Base-by-base conservation (phyloP, 179 eudicot species). In the Amaranthus tricolor region DNA sequence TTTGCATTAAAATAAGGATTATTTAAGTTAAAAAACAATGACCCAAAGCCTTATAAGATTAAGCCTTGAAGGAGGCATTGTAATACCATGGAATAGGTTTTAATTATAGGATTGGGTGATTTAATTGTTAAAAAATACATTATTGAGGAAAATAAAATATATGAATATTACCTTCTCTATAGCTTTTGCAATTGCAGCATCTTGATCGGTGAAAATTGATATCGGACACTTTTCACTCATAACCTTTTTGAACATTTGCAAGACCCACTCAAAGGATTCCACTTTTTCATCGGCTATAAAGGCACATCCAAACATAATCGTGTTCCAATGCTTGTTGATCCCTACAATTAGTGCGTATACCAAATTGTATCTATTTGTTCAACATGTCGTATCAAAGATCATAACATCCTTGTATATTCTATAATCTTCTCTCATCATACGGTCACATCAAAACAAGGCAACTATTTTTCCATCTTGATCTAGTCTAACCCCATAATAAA, bases 401-500 rank as follows among this genome's bases (percentile, higher is more conserved):
- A 50, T 1, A 14, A 68, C 73, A 54, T 53, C 62, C 14, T 43
- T 44, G 53, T 21, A 70, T 7, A 55, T 5, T 15, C 31, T 2
- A 31, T 53, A 54, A 15, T 70, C 73, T 7, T 55, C 50, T 15
- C 12, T 53, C 73, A 70, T 70, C 73, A 70, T 40, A 5, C 20
- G 15, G 8, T 70, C 73, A 20, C 73, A 11, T 62, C 43, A 53
- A 31, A 70, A 70, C 6, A 70, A 5, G 55, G 2, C 11, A 21
- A 14, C 4, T 19, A 53, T 14, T 6, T 19, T 24, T 3, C 24
- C 62, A 17, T 31, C 9, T 15, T 31, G 19, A 21, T 31, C 61
- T 1, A 70, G 16, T 15, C 40, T 6, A 10, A 70, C 47, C 3
- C 62, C 1, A 15, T 11, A 70, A 8, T 21, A 70, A 16, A 70